These are phyloP conservation scores for Ceratocystis smalleyi DNA, from an alignment of 2,329 filamentous ascomycete species.

Conservation along the genomic window DNA sequence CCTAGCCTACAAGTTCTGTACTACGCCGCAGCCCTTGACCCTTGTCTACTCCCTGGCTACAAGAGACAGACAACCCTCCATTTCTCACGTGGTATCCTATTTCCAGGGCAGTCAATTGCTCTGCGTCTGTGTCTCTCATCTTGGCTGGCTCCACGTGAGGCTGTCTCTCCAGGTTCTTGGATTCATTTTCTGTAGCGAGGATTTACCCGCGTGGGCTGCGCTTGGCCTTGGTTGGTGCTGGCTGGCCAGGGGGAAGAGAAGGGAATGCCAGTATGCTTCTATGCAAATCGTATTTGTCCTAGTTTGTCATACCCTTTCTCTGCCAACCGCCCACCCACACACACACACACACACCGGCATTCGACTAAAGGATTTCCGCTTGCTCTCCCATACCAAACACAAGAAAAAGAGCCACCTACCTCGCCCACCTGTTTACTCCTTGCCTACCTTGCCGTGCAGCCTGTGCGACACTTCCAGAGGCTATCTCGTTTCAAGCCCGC, in stretches of 20 bases:
- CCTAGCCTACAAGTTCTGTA: no score
- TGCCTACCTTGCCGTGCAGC: not conserved
- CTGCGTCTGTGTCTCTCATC: not conserved
- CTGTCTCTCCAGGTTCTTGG: slow-evolving; percentile 15
- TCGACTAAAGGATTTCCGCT: no score
- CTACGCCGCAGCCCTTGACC: no score
- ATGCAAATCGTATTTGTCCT: no score
- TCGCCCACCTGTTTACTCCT: not conserved
- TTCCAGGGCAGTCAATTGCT: not conserved
- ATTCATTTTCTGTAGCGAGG: slow-evolving; percentile 16
- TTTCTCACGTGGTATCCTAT: not conserved
- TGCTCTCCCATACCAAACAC: no score
- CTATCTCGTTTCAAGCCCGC: not conserved
- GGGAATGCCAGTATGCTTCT: no score
- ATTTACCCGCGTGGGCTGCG: not conserved
- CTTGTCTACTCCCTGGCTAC: no score
- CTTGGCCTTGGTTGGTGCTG: not conserved
- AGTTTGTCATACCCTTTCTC: no score
- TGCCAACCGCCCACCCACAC: no score
- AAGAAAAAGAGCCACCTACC: not conserved
- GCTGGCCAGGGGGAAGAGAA: not conserved
- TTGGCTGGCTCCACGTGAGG: not conserved
- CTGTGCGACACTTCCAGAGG: not conserved
- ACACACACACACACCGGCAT: no score
- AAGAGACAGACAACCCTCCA: not conserved